These are phyloP conservation scores for Henningerozyma blattae DNA, from an alignment of 805 yeast species.

Conservation along the genomic window DNA sequence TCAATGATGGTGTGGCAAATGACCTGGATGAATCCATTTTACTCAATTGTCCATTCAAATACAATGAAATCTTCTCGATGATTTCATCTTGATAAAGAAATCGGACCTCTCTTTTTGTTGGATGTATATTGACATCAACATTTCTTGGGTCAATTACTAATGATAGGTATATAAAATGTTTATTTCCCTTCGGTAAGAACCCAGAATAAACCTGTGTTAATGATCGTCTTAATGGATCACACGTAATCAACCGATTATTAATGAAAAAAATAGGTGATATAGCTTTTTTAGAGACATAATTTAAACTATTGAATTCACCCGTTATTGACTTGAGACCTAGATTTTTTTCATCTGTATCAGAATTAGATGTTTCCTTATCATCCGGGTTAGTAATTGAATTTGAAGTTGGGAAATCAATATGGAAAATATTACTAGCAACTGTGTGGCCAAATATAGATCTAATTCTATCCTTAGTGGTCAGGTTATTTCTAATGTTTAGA, in stretches of 20 bases:
- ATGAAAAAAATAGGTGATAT: slow-evolving; percentile 70
- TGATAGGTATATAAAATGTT: slow-evolving; percentile 67
- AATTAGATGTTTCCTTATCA: background rate
- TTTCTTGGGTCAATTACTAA: slow-evolving; percentile 54
- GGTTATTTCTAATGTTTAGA: slow-evolving; percentile 42
- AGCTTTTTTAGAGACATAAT: slow-evolving; percentile 52
- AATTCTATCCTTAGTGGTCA: slow-evolving; percentile 52
- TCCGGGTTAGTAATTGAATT: background rate
- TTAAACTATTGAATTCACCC: slow-evolving; percentile 63
- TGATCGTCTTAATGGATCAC: slow-evolving; percentile 71
- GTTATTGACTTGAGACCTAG: slow-evolving; percentile 40
- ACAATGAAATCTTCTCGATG: slow-evolving; percentile 41
- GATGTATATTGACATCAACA: slow-evolving; percentile 90
- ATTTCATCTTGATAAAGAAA: slow-evolving; percentile 83
- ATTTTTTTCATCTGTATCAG: slow-evolving; percentile 13
- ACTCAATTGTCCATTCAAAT: slow-evolving; percentile 39
- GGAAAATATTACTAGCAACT: slow-evolving; percentile 53
- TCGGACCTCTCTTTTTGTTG: slow-evolving; percentile 86
- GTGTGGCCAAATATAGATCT: slow-evolving; percentile 58
- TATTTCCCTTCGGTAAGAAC: slow-evolving; percentile 66
- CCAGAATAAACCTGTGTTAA: slow-evolving; percentile 46
- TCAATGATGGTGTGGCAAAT: slow-evolving; percentile 50
- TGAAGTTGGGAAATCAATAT: slow-evolving; percentile 26
- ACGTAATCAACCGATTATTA: slow-evolving; percentile 69
- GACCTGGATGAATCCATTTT: slow-evolving; percentile 55